A percentile compares a stretch with the other conserved stretches of the same genome.
Evolutionary conservation across 1,284 basidiomycete species (phyloP).

Genomic region (Ustilago cynodontis): DNA sequence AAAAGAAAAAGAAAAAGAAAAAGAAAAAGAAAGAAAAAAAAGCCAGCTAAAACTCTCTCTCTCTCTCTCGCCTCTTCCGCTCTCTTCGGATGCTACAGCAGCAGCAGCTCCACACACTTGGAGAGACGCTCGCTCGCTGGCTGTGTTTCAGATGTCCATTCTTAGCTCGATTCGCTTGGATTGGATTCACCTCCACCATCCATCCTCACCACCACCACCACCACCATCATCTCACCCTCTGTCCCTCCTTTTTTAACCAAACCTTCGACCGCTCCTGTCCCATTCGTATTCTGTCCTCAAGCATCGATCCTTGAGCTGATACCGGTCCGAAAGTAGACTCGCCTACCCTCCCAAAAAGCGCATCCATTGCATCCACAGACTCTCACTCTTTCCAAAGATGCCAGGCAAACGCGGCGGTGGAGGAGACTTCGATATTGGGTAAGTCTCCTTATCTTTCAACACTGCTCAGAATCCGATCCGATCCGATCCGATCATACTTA

Average conservation of each 20-base stretch:
- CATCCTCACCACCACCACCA: not conserved
- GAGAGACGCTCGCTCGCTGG: not conserved
- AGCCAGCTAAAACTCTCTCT: not conserved
- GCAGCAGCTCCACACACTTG: slow-evolving; percentile 2
- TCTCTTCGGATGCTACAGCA: not conserved
- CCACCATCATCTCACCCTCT: not conserved
- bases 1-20: not conserved
- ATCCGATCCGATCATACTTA: not conserved
- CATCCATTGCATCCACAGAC: not conserved
- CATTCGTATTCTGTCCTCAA: too few species aligned
- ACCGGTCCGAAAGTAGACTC: not conserved
- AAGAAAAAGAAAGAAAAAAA: not conserved
- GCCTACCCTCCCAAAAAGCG: not conserved
- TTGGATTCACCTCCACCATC: not conserved
- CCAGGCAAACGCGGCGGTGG: slow-evolving; percentile 51
- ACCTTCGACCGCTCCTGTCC: not conserved
- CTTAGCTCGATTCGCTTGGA: slow-evolving; percentile 4
- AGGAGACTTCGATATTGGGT: slow-evolving; percentile 56
- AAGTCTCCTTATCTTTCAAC: slow-evolving; percentile 11
- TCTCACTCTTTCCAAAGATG: slow-evolving; percentile 26
- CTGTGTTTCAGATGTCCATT: not conserved
- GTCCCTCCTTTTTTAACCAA: not conserved
- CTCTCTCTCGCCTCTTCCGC: not conserved
- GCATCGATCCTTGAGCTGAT: too few species aligned
- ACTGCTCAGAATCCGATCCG: not conserved